Evolutionary conservation across 331 rosid genomes (phyloP), one percentile per base, ranked within the genome.

Genomic region (Acacia pycnantha): DNA sequence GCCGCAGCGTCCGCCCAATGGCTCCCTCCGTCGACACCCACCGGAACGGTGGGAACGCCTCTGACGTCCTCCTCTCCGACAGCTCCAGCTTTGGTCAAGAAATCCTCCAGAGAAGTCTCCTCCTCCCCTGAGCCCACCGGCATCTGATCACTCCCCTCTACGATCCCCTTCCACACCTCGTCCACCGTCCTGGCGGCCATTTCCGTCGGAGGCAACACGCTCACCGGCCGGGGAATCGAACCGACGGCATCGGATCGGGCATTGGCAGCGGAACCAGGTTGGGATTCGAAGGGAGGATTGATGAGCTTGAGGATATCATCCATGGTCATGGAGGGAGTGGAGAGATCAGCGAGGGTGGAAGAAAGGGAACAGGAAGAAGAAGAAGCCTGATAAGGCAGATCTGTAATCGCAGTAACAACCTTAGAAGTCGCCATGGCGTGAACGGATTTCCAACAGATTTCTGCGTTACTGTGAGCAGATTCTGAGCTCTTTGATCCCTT

Each of bases 351-450:
- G 15, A 46, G 50, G 15, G 16, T 46, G 4, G 50, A 53, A 21
- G 59, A 53, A 7, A 53, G 59, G 6, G n/a, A 48, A 14, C 21
- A 48, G 50, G 59, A 53, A 8, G 86, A 67, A 58, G 84, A 67
- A 66, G 92, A 90, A 6, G 97, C 86, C 62, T 90, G 85, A 9
- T 88, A 89, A 70, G 91, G 92, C 77, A 86, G 90, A 87, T 92
- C 97, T 85, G 92, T 41, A 83, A 81, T 88, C 81, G 90, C 50
- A 54, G 90, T 79, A 13, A 74, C 90, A 84, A 91, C 84, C 70
- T 91, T 91, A 33, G 95, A 78, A 80, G 90, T 86, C 77, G 93
- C 91, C 95, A 70, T 70, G 41, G 18, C 14, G 15, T 11, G 26
- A 18, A 37, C 12, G 51, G 12, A 15, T 40, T 40, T 19, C 16